Base-by-base conservation (phyloP, 345 rosid genomes). In the Citropsis articulata region DNA sequence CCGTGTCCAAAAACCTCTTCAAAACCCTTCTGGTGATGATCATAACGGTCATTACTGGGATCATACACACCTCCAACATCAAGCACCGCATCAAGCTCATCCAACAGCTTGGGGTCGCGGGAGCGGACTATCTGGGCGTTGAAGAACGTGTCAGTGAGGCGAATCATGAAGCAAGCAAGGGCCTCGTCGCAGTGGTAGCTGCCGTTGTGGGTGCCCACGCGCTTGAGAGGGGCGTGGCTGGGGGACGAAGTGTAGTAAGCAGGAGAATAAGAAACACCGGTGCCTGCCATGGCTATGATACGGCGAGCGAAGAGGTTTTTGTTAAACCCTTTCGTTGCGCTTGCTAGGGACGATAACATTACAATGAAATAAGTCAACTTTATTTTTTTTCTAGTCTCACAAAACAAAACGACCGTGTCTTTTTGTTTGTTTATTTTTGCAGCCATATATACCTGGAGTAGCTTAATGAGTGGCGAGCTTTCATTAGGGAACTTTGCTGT, bases 151-250 rank as follows among this genome's bases (percentile, higher is more conserved):
- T 85, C 78, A 69, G 91, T 89, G 85, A 96, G 99, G 84, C 94
- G 95, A 80, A 94, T 90, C 97, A 94, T 94, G 92, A 96, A 94
- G 91, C 99, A 94, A 78, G 95, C 99, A 81, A 96, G 97, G 68
- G 98, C 98, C 79, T 94, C 98, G 76, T 94, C 98, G 82, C 99
- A 96, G 87, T 96, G 97, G 84, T 94, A 96, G 89, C 94, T 90
- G 42, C 99, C 99, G 67, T 90, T 91, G 84, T 92, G 98, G 53
- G 98, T 94, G 48, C 99, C 99, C 3, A 96, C 95, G 75, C 89
- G 93, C 88, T 91, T 96, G 3, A 66, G 67, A 50, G 91, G 81
- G 10, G 70, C 63, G 22, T 78, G 65, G 7, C 24, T 48, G 61
- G 90, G 86, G n/a, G 90, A 87, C 33, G 81, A 85, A 64, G 92